Conservation (phyloP, 2,329 filamentous ascomycete species). For the Myriangium duriaei region DNA sequence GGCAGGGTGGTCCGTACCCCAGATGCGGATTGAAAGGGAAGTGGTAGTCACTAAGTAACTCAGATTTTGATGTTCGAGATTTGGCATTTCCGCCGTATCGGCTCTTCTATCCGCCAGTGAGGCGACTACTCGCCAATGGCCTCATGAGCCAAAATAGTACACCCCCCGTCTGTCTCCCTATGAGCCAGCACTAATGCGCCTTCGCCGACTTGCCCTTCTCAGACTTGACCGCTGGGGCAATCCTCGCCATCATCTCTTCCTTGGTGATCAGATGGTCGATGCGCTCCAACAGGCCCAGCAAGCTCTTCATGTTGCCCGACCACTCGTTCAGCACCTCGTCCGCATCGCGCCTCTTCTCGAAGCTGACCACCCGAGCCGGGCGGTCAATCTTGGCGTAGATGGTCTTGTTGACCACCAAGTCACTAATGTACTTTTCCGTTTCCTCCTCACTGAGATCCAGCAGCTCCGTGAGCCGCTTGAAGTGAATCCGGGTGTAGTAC, state of each 20-base stretch:
- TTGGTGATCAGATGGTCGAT: slow-evolving; percentile 98
- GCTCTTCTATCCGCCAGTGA: too few species aligned
- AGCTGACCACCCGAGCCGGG: slow-evolving; percentile 81
- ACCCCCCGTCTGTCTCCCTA: too few species aligned
- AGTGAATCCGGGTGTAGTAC: slow-evolving; percentile 96
- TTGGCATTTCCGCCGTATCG: too few species aligned
- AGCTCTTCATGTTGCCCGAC: slow-evolving; percentile 95
- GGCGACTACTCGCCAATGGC: too few species aligned
- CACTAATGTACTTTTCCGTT: slow-evolving; percentile 97
- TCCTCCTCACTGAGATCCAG: slow-evolving; percentile 89
- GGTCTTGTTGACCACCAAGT: slow-evolving; percentile 93
- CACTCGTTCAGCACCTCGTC: slow-evolving; percentile 97
- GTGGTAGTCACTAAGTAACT: too few species aligned
- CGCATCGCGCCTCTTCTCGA: slow-evolving; percentile 85
- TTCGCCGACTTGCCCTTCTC: slow-evolving; percentile 29
- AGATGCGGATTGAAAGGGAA: too few species aligned
- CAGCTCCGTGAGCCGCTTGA: slow-evolving; percentile 77
- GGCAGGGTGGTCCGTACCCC: too few species aligned
- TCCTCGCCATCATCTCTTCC: slow-evolving; percentile 99
- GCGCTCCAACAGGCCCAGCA: slow-evolving; percentile 71
- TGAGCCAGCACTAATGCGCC: slow-evolving; percentile 23
- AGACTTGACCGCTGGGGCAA: slow-evolving; percentile 51
- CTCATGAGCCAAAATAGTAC: too few species aligned
- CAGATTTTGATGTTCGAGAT: too few species aligned
- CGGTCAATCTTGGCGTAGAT: slow-evolving; percentile 96